These are phyloP conservation scores for Tuber aestivum DNA, from an alignment of 495 filamentous ascomycete species.

Conservation along the genomic window DNA sequence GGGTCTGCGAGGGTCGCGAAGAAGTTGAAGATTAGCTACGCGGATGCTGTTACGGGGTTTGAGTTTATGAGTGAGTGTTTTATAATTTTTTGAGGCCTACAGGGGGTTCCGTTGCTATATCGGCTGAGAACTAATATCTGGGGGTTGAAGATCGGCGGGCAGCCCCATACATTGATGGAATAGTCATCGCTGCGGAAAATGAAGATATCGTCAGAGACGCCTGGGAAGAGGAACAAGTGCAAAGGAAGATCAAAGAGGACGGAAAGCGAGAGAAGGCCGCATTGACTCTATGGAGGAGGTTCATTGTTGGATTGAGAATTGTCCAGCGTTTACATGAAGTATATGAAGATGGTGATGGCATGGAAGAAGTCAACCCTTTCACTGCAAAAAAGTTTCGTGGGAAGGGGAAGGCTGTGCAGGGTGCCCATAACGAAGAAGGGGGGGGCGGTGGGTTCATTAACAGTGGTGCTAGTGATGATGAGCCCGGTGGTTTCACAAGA, in stretches of 20 bases:
- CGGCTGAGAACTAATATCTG: not conserved
- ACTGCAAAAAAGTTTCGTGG: constrained; percentile 15
- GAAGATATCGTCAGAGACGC: constrained; percentile 69
- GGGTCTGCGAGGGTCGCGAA: constrained; percentile 75
- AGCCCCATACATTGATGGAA: constrained; percentile 82
- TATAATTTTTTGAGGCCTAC: not conserved
- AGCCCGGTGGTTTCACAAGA: constrained; percentile 20
- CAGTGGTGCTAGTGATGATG: constrained; percentile 46
- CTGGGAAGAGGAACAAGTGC: constrained; percentile 73
- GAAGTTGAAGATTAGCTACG: constrained; percentile 76
- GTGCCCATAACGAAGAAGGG: constrained; percentile 11
- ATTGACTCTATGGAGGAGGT: constrained; percentile 75
- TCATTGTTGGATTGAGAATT: constrained; percentile 77
- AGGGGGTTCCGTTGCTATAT: not conserved
- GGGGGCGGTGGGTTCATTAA: constrained; percentile 46
- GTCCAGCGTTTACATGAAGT: constrained; percentile 70
- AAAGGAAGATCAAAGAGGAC: constrained; percentile 70
- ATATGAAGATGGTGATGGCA: constrained; percentile 53
- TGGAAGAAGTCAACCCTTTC: constrained; percentile 48
- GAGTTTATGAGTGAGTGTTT: constrained; percentile 57
- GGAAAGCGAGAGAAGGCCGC: constrained; percentile 71
- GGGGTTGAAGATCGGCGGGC: constrained; percentile 69
- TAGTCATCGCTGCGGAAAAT: constrained; percentile 78
- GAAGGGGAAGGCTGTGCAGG: not conserved
- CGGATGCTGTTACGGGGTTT: constrained; percentile 93